Percentiles rank a stretch among this genome's conserved stretches.
Conservation (phyloP, 805 yeast genomes). For the Candida mattraensis region DNA sequence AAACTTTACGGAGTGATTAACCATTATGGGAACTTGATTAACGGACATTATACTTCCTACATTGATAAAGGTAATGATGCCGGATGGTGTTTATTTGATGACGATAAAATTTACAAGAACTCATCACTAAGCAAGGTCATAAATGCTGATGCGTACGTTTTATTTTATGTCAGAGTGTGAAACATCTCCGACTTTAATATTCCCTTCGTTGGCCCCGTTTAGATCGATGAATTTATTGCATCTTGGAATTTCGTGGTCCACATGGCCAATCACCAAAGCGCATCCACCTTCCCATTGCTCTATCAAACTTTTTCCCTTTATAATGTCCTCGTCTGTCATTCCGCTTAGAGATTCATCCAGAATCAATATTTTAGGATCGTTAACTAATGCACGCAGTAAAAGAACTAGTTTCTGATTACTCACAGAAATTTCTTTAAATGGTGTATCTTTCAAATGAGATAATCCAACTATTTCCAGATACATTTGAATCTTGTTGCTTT, state of each 20-base stretch:
- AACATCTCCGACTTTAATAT: conserved; percentile 30
- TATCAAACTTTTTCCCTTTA: conserved; percentile 52
- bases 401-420: conserved; percentile 78
- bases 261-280: conserved; percentile 78
- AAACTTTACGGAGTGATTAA: conserved; percentile 78
- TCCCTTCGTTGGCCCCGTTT: conserved; percentile 32
- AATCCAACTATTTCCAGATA: conserved; percentile 50
- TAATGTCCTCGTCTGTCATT: conserved; percentile 67
- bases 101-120: conserved; percentile 59
- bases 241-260: conserved; percentile 73
- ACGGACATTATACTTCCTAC: conserved; percentile 88
- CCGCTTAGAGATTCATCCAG: conserved; percentile 93
- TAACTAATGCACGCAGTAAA: conserved; percentile 74
- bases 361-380: conserved; percentile 74
- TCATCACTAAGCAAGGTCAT: conserved; percentile 54
- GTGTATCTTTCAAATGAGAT: conserved; percentile 34
- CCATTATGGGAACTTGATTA: conserved; percentile 77
- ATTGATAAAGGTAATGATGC: conserved; percentile 59
- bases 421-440: conserved; percentile 56
- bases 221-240: conserved; percentile 54
- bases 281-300: conserved; percentile 61
- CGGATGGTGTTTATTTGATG: conserved; percentile 86
- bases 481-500: conserved; percentile 40
- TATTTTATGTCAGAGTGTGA: conserved; percentile 61
- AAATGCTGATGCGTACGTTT: conserved; percentile 76